Evolutionary conservation across 2,329 filamentous ascomycete genomes (phyloP).

Genomic region (Fusarium sp.): DNA sequence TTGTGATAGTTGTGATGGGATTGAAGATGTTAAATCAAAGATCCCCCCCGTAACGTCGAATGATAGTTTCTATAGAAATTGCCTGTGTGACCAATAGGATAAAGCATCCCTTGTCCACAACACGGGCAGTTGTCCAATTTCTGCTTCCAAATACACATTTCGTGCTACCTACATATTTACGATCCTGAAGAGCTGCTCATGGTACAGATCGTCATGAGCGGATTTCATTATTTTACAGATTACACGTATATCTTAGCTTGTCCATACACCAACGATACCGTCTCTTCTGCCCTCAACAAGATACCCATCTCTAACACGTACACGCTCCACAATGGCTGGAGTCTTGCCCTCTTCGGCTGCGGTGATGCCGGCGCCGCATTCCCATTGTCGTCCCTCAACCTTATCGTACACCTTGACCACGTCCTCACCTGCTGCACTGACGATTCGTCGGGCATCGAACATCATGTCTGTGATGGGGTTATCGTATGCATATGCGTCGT

Average conservation of each 20-base stretch:
- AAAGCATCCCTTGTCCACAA: not conserved
- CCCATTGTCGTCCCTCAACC: constrained; percentile 94
- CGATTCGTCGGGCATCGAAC: constrained; percentile 92
- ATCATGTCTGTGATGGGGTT: constrained; percentile 94
- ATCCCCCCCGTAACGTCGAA: not conserved
- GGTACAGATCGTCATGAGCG: constrained; percentile 34
- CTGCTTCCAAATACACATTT: not conserved
- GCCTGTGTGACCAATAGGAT: constrained; percentile 7
- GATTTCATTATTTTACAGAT: constrained; percentile 45
- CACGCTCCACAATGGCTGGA: constrained; percentile 81
- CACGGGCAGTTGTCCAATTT: not conserved
- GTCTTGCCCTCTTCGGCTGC: constrained; percentile 74
- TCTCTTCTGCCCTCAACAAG: constrained; percentile 90
- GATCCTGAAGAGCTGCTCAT: constrained; percentile 4
- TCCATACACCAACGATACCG: constrained; percentile 92
- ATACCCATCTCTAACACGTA: constrained; percentile 94
- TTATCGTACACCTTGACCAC: constrained; percentile 99
- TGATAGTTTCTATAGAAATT: not conserved
- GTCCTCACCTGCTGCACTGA: constrained; percentile 88
- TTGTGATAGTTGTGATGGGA: not conserved
- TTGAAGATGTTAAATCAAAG: not conserved
- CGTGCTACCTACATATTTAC: not conserved
- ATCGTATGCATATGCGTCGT: constrained; percentile 96
- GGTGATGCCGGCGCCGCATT: constrained; percentile 86
- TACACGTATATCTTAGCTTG: constrained; percentile 63